Conservation (phyloP, 495 filamentous ascomycete species). For the Cudoniella acicularis region DNA sequence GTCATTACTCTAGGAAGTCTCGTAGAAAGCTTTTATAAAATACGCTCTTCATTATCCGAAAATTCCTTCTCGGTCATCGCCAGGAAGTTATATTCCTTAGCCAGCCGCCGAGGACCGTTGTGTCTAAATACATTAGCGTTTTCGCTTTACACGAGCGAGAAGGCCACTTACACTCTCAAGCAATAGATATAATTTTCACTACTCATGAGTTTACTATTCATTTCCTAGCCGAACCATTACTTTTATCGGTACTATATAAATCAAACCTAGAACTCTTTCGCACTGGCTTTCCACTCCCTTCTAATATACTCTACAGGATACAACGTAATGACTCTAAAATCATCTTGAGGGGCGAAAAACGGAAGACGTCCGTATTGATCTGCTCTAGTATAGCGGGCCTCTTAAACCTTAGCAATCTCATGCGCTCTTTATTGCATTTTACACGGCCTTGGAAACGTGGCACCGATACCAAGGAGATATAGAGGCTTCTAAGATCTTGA, state of each 20-base stretch:
- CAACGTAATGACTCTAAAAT: not conserved
- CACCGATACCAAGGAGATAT: slow-evolving; percentile 38
- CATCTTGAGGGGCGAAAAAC: not conserved
- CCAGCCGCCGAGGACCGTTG: not conserved
- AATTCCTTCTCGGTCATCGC: not conserved
- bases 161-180: not conserved
- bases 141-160: not conserved
- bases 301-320: not conserved
- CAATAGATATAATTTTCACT: not conserved
- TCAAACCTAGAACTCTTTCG: not conserved
- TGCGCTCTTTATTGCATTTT: not conserved
- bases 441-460: not conserved
- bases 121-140: not conserved
- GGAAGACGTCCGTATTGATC: not conserved
- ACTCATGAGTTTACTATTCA: not conserved
- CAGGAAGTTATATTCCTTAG: not conserved
- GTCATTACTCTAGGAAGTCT: not conserved
- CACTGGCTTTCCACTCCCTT: not conserved
- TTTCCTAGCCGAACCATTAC: not conserved
- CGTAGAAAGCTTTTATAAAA: not conserved
- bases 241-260: not conserved
- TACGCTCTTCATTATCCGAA: not conserved
- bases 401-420: not conserved
- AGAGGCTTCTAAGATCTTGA: not conserved
- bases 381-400: not conserved